Base-by-base conservation (phyloP, 192 early-diverging fungal genomes). In the Geranomyces variabilis region DNA sequence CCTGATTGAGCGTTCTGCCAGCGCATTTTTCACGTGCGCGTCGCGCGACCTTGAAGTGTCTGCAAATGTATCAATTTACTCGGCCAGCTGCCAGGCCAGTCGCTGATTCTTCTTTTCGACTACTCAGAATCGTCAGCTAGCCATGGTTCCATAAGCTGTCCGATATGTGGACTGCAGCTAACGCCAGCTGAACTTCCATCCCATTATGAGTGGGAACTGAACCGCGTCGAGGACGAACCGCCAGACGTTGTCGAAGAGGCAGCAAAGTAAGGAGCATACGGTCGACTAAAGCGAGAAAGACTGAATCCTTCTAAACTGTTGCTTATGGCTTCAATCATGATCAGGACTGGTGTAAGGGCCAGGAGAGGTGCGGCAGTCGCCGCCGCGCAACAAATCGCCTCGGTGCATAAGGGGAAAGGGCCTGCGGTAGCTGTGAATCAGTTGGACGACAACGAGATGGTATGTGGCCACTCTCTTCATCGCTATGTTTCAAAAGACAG, bases 351-450 rank as follows among this genome's bases (percentile, higher is more conserved):
- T 7, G 3, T 10, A 41, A 41, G 79, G 68, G 83, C 78, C 4
- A 84, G 86, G 53, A 57, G 87, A 55, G 83, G 85, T 17, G 87
- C 87, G 24, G 87, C 87, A 1, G 81, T 87, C 12, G 78, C 74
- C 9, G 87, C 87, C 0, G 75, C 79, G 28, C 82, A 81, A 43
- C 81, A 84, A 28, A 70, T 89, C 51, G 78, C 75, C 43, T 77
- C 80, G 57, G 33, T 44, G 19, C 57, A 30, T 0, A 61, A 70
- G 45, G 74, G 74, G 49, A 84, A 80, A 66, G 77, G 72, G 14
- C 7, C 72, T 34, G 46, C 43, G 0, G 63, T 75, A 0, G 73
- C 69, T 0, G 63, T 69, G 43, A 68, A 71, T 33, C 73, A 78
- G 44, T 48, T 84, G 22, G 73, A 79, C 33, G 71, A 71, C 34